Conservation (phyloP, 495 filamentous ascomycete genomes). For the Neurospora sp. region DNA sequence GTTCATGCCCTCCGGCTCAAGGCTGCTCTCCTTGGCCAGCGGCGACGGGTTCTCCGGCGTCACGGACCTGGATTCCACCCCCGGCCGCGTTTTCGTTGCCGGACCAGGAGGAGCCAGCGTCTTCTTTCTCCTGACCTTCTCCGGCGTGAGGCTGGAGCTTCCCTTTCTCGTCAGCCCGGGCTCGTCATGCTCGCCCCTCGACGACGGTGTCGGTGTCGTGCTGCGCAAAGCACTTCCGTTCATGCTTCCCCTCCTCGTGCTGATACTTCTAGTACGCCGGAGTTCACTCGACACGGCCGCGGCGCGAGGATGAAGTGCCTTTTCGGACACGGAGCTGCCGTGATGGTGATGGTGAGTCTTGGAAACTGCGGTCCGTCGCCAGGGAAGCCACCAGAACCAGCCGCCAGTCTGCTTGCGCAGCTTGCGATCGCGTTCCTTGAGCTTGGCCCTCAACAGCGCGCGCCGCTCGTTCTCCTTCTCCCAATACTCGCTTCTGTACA, state of each 20-base stretch:
- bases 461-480: constrained; percentile 91
- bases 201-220: constrained; percentile 37
- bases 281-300: constrained; percentile 29
- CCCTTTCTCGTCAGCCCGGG: constrained; percentile 26
- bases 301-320: constrained; percentile 25
- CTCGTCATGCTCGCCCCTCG: constrained; percentile 23
- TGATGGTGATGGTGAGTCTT: constrained; percentile 6
- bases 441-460: constrained; percentile 54
- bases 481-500: constrained; percentile 91
- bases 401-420: constrained; percentile 57
- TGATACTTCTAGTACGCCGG: constrained; percentile 37
- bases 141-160: constrained; percentile 37
- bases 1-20: background rate
- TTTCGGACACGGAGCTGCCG: constrained; percentile 17
- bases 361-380: constrained; percentile 25
- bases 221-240: constrained; percentile 30
- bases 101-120: constrained; percentile 12
- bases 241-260: constrained; percentile 37
- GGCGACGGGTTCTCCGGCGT: constrained; percentile 43
- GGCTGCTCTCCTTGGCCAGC: constrained; percentile 38
- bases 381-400: constrained; percentile 77
- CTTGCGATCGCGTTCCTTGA: constrained; percentile 54
- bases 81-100: constrained; percentile 25
- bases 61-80: constrained; percentile 35
- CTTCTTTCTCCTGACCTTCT: constrained; percentile 40